Evolutionary conservation across 495 filamentous ascomycete genomes (phyloP).

Genomic region (Apiosordaria backusii): DNA sequence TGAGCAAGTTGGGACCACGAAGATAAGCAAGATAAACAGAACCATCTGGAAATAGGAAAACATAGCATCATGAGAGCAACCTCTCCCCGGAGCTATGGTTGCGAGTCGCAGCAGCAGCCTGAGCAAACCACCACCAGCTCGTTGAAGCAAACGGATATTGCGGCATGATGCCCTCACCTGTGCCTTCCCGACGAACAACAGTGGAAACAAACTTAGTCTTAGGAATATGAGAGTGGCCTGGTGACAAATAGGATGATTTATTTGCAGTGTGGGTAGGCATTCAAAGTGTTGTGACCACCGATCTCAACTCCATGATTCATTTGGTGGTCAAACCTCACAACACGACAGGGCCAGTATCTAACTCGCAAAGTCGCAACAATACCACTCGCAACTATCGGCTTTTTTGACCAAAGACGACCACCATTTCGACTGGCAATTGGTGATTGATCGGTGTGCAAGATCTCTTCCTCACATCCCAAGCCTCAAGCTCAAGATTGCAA

Average conservation of each 20-base stretch:
- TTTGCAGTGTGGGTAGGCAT: neutral
- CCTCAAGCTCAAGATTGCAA: slow-evolving; percentile 23
- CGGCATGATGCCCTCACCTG: neutral
- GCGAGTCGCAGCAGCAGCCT: neutral
- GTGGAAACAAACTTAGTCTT: neutral
- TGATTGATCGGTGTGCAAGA: neutral
- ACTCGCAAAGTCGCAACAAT: neutral
- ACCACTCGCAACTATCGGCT: neutral
- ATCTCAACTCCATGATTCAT: neutral
- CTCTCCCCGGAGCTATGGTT: neutral
- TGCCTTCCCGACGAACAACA: neutral
- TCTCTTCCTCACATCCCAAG: slow-evolving; percentile 31
- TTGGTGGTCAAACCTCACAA: neutral
- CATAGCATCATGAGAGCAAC: neutral
- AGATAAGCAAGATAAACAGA: neutral
- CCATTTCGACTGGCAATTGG: neutral
- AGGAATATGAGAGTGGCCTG: neutral
- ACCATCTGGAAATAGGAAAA: neutral
- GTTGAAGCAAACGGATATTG: neutral
- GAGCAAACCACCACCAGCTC: neutral
- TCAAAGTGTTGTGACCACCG: neutral
- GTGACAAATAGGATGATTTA: neutral
- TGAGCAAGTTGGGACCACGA: neutral
- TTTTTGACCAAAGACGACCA: neutral
- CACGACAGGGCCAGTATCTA: neutral